Evolutionary conservation across 352 stramenopile genomes (phyloP).

Genomic region (Globisporangium camurandrum): DNA sequence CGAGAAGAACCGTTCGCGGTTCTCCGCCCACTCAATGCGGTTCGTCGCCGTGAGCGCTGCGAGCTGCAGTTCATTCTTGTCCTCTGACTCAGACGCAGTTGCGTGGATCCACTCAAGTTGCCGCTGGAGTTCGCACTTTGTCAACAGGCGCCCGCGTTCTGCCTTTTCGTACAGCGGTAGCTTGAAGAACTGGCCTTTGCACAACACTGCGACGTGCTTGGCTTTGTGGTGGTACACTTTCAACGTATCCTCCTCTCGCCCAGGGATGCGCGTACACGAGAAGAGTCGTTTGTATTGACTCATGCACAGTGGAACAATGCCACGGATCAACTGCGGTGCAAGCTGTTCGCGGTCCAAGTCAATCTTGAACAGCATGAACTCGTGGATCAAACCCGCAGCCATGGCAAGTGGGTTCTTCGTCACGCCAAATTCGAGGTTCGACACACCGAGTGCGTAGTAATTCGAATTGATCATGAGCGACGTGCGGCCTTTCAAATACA

Average conservation of each 20-base stretch:
- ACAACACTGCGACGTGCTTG: conserved; percentile 86
- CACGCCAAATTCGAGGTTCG: conserved; percentile 53
- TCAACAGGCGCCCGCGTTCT: conserved; percentile 59
- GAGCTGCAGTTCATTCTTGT: conserved; percentile 44
- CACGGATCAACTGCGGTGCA: conserved; percentile 71
- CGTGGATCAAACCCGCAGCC: conserved; percentile 57
- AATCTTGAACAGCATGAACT: conserved; percentile 86
- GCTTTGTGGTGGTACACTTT: conserved; percentile 66
- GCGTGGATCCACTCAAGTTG: conserved; percentile 69
- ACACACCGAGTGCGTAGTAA: conserved; percentile 81
- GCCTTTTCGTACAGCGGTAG: conserved; percentile 81
- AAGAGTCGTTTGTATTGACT: conserved; percentile 88
- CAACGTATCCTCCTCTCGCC: conserved; percentile 76
- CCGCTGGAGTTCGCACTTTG: conserved; percentile 74
- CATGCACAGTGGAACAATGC: conserved; percentile 88
- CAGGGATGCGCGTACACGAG: conserved; percentile 82
- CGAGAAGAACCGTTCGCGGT: conserved; percentile 83
- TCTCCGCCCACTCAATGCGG: conserved; percentile 85
- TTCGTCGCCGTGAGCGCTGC: conserved; percentile 73
- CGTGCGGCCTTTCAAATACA: conserved; percentile 82
- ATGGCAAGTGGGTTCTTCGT: conserved; percentile 57
- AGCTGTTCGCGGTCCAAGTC: conserved; percentile 80
- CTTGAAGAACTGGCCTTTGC: conserved; percentile 84
- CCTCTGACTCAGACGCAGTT: conserved; percentile 25
- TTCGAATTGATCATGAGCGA: conserved; percentile 91